Conservation (phyloP, 768 basidiomycete genomes). For the Phylloporus arenicola region DNA sequence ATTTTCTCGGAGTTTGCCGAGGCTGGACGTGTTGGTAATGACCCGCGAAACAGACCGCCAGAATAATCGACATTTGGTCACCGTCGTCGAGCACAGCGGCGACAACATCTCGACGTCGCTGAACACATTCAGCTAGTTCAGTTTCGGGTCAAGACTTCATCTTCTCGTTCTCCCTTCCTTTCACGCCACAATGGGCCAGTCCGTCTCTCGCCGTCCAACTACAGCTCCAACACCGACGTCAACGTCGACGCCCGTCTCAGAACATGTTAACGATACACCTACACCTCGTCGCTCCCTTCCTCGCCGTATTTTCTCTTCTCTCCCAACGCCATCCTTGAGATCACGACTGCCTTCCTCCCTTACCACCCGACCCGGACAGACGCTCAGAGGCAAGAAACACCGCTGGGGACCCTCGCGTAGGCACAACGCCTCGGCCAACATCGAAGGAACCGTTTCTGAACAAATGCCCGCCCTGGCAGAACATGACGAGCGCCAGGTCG, state of each 20-base stretch:
- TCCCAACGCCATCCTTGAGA: slow-evolving; percentile 24
- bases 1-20: slow-evolving; percentile 16
- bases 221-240: slow-evolving; percentile 5
- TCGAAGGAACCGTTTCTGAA: slow-evolving; percentile 13
- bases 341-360: slow-evolving; percentile 11
- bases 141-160: neutral
- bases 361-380: slow-evolving; percentile 20
- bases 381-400: slow-evolving; percentile 26
- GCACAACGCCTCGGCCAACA: slow-evolving; percentile 9
- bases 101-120: slow-evolving; percentile 8
- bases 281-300: slow-evolving; percentile 23
- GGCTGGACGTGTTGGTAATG: slow-evolving; percentile 18
- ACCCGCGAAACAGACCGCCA: slow-evolving; percentile 19
- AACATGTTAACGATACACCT: neutral
- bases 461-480: slow-evolving; percentile 14
- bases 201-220: slow-evolving; percentile 24
- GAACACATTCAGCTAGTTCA: neutral
- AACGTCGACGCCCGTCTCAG: slow-evolving; percentile 9
- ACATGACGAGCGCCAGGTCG: slow-evolving; percentile 25
- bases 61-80: slow-evolving; percentile 23
- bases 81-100: slow-evolving; percentile 5
- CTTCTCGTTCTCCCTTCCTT: neutral
- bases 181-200: slow-evolving; percentile 26
- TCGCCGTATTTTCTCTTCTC: slow-evolving; percentile 31
- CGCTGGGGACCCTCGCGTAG: slow-evolving; percentile 23